phyloP scores from a whole-genome alignment of 2,329 filamentous ascomycete species.

The Cadophora malorum region DNA sequence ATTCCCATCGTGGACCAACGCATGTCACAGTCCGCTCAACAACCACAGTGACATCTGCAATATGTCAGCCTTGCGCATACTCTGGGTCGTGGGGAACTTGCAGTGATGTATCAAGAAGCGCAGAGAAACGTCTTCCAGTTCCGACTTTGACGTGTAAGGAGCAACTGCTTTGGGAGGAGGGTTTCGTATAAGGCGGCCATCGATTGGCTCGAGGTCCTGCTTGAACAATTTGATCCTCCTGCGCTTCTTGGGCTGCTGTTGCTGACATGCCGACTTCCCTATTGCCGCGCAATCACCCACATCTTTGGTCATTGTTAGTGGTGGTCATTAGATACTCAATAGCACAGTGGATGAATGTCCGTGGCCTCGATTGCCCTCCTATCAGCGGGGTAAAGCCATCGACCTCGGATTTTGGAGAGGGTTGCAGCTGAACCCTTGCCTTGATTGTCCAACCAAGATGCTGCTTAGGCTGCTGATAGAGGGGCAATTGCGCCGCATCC shows the following conservation, averaged over 20 bases:
- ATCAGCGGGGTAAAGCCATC: constrained; percentile 1
- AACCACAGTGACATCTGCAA: constrained; percentile 35
- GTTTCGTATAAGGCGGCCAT: constrained; percentile 20
- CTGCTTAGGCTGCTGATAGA: background rate
- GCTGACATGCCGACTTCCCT: constrained; percentile 4
- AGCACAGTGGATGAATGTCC: constrained; percentile 10
- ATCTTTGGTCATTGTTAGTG: constrained; percentile 13
- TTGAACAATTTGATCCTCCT: constrained; percentile 15
- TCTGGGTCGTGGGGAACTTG: constrained; percentile 17
- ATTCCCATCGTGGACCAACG: constrained; percentile 36
- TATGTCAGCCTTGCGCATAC: constrained; percentile 28
- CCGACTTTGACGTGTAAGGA: constrained; percentile 28
- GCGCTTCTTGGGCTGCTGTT: constrained; percentile 15
- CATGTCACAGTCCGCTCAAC: constrained; percentile 28
- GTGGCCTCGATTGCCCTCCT: background rate
- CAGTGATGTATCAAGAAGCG: constrained; percentile 38
- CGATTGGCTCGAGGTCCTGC: constrained; percentile 4
- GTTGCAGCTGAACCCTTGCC: constrained; percentile 19
- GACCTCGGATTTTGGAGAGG: constrained; percentile 23
- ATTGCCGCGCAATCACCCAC: constrained; percentile 15
- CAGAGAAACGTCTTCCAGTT: constrained; percentile 30
- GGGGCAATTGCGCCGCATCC: constrained; percentile 1
- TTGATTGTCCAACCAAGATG: constrained; percentile 1
- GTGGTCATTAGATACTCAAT: constrained; percentile 12
- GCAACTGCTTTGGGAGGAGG: constrained; percentile 31